Percentiles rank a stretch among this genome's conserved stretches.
Conservation (phyloP, 2,329 filamentous ascomycete species). For the Reticulascus tulasneorum region DNA sequence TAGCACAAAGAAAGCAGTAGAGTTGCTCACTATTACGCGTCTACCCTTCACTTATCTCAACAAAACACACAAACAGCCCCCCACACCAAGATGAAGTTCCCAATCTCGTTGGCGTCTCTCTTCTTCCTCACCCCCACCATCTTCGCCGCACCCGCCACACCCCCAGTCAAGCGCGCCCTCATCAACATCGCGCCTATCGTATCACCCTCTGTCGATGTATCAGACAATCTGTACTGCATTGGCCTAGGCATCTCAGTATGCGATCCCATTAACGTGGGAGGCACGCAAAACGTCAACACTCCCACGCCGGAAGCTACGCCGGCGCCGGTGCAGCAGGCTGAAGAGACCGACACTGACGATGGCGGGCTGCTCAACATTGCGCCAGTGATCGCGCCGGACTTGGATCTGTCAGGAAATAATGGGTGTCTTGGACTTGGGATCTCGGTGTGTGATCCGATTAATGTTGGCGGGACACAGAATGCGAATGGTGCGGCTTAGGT, state of each 20-base stretch:
- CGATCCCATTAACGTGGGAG: not conserved
- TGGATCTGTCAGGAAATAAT: not conserved
- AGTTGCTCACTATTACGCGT: no score
- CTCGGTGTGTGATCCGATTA: not conserved
- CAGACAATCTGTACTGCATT: not conserved
- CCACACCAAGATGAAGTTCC: no score
- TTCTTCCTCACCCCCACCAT: not conserved
- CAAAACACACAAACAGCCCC: no score
- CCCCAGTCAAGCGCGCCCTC: not conserved
- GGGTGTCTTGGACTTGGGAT: not conserved
- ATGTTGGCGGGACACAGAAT: no score
- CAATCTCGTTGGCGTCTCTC: no score
- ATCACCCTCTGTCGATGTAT: not conserved
- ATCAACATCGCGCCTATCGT: not conserved
- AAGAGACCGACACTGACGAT: not conserved
- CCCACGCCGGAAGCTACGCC: not conserved
- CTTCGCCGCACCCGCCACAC: not conserved
- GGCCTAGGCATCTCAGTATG: not conserved
- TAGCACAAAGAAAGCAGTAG: no score
- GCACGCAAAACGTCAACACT: not conserved
- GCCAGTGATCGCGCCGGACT: not conserved
- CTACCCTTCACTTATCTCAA: no score
- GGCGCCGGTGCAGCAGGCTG: not conserved
- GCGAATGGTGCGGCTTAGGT: no score
- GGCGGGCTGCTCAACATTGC: not conserved